Conservation (phyloP, 2,329 filamentous ascomycete genomes). For the Pseudogymnoascus sp. region DNA sequence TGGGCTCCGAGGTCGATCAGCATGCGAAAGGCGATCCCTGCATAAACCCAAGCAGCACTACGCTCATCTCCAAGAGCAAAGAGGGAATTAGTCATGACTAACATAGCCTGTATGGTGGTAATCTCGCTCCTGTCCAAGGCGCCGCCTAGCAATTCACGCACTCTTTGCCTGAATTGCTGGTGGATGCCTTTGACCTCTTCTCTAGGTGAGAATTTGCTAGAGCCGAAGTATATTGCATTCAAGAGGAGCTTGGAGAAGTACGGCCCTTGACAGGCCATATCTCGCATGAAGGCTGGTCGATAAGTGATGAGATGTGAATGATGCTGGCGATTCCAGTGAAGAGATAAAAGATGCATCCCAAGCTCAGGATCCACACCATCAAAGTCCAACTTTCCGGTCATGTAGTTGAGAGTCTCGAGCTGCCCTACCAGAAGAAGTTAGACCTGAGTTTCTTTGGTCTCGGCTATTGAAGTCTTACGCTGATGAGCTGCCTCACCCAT, state of each 20-base stretch:
- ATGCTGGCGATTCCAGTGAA: slow-evolving; percentile 47
- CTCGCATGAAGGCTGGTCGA: slow-evolving; percentile 43
- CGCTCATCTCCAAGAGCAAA: slow-evolving; percentile 42
- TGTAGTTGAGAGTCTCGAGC: slow-evolving; percentile 39
- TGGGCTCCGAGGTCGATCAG: slow-evolving; percentile 37
- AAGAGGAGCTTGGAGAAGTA: no score
- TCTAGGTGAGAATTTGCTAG: no score
- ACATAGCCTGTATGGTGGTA: no score
- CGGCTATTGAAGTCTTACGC: slow-evolving; percentile 21
- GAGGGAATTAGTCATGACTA: slow-evolving; percentile 36
- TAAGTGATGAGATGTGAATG: slow-evolving; percentile 41
- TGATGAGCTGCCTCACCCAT: slow-evolving; percentile 40
- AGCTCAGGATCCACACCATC: slow-evolving; percentile 45
- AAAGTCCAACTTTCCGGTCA: slow-evolving; percentile 41
- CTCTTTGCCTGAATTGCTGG: no score
- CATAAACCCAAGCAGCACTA: slow-evolving; percentile 48
- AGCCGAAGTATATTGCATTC: no score
- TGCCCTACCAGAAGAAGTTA: slow-evolving; percentile 24
- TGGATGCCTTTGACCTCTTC: no score
- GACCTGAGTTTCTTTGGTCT: slow-evolving; percentile 17
- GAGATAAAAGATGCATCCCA: slow-evolving; percentile 40
- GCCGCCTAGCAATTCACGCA: no score
- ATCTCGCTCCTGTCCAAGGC: no score
- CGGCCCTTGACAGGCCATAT: no score
- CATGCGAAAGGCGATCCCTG: slow-evolving; percentile 47